Evolutionary conservation across 148 eudicot genomes (phyloP).

Genomic region (Spergularia marina): DNA sequence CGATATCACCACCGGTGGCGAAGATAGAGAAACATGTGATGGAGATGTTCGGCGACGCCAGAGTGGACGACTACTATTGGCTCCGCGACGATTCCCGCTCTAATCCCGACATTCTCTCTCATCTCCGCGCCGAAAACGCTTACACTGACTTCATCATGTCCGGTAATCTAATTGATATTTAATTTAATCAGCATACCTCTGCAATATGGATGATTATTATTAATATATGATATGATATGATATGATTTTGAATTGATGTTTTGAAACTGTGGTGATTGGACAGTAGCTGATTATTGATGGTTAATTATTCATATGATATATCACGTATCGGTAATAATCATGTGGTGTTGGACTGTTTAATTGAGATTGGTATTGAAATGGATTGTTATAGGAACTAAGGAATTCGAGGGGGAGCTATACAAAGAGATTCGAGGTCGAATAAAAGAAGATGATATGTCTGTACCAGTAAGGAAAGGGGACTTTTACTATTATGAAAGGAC

Average conservation of each 20-base stretch:
- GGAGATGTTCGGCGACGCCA: slow-evolving; percentile 80
- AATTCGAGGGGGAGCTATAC: slow-evolving; percentile 64
- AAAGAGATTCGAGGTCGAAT: slow-evolving; percentile 79
- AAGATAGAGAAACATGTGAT: slow-evolving; percentile 62
- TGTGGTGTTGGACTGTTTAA: too few relatives aligned
- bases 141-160: slow-evolving; percentile 68
- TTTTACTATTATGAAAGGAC: slow-evolving; percentile 74
- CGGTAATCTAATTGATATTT: slow-evolving; percentile 32
- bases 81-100: slow-evolving; percentile 82
- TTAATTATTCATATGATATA: too few relatives aligned
- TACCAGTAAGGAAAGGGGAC: slow-evolving; percentile 62
- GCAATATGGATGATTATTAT: too few relatives aligned
- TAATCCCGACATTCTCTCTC: slow-evolving; percentile 53
- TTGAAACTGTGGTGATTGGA: too few relatives aligned
- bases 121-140: slow-evolving; percentile 61
- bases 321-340: too few relatives aligned
- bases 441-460: slow-evolving; percentile 85
- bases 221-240: too few relatives aligned
- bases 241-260: too few relatives aligned
- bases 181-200: neutral
- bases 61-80: slow-evolving; percentile 86
- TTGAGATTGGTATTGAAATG: too few relatives aligned
- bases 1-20: slow-evolving; percentile 45
- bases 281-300: too few relatives aligned
- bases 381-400: slow-evolving; percentile 53